These are phyloP conservation scores for Gossypium mustelinum DNA, from an alignment of 345 rosid genomes.

Conservation along the genomic window DNA sequence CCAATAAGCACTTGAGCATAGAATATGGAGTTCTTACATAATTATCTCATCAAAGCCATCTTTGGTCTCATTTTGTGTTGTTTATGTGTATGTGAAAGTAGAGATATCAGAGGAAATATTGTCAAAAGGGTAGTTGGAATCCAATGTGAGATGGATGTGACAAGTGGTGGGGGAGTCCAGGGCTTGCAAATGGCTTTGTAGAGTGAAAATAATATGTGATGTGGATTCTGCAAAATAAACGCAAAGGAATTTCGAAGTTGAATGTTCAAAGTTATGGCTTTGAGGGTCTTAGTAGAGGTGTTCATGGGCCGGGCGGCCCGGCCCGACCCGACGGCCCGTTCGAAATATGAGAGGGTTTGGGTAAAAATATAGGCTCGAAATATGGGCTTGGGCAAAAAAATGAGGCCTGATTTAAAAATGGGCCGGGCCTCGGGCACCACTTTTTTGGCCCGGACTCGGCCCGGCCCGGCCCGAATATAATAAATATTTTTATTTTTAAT, in stretches of 20 bases:
- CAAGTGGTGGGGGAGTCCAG: background rate
- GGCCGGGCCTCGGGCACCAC: no score
- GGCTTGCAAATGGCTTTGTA: background rate
- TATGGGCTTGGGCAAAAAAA: no score
- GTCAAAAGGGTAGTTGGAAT: conserved; percentile 30
- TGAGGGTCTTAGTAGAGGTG: background rate
- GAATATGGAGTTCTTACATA: background rate
- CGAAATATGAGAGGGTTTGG: no score
- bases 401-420: no score
- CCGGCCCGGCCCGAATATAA: no score
- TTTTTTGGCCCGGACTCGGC: no score
- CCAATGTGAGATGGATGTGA: conserved; percentile 20
- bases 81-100: background rate
- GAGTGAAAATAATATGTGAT: background rate
- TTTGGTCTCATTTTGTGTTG: background rate
- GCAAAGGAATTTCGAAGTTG: background rate
- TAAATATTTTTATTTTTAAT: no score
- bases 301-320: no score
- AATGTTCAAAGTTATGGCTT: background rate
- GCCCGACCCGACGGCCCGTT: no score
- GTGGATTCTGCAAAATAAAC: no score
- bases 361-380: no score
- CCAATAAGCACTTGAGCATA: conserved; percentile 18
- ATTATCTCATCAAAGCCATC: background rate
- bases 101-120: conserved; percentile 13